Base-by-base conservation (phyloP, 179 eudicot genomes). In the Beta macrorhiza region DNA sequence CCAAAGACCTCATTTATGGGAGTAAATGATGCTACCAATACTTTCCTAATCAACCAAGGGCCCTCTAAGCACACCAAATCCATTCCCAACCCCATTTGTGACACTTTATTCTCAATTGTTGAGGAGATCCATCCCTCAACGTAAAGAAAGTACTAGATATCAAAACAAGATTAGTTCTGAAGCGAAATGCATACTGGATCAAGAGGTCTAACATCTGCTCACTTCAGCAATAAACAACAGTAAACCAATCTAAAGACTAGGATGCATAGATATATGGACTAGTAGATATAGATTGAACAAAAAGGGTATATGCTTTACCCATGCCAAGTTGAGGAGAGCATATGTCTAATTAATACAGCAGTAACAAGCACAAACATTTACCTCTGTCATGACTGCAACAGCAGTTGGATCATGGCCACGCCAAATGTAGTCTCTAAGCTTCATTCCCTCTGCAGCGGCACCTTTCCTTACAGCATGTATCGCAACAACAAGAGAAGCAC, bases 311-410 rank as follows among this genome's bases (percentile, higher is more conserved):
- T 11, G 12, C 25, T 15, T 44, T 17, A 44, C 44, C 44, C 5
- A 20, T 53, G 16, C 9, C 32, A 57, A 45, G 42, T 57, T 37
- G 25, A 70, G 42, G 19, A 63, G 49, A 61, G 64, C 51, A 57
- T 17, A 58, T 10, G 64, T 29, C 45, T 42, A 71, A 5, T 29
- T 72, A 42, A 47, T 45, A 68, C 59, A 76, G 76, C 44, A 65
- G 37, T 13, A 37, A 77, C 29, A 25, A 42, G 74, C 14, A 25
- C 15, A 29, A 69, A 9, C 67, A 59, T 72, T 63, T 68, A 92
- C 99, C 97, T 97, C 99, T 22, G 98, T 97, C 99, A 97, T 97
- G 77, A 97, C 99, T 25, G 99, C 99, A 85, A 97, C 99, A 79
- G 99, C 82, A 52, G 99, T 97, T 52, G 99, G 99, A 86, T 97